Base-by-base conservation (phyloP, 1,139 yeast genomes). In the Geotrichum restrictum region DNA sequence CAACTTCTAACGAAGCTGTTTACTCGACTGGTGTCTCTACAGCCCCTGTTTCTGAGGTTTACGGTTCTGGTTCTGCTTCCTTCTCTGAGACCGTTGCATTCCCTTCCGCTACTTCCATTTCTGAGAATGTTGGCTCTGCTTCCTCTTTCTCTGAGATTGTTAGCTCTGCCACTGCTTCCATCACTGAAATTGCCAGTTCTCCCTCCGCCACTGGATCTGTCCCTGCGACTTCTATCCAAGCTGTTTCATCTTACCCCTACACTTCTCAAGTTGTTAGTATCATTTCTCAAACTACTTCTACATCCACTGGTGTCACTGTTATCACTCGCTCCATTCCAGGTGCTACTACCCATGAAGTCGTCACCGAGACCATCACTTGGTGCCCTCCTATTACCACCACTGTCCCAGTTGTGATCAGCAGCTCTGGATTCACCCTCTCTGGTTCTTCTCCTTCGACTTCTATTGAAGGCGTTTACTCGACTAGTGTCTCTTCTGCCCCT, bases 251-350 rank as follows among this genome's bases (percentile, higher is more conserved):
- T n/a, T n/a, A n/a, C n/a, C 29, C 29, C 29, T 5, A 5, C 29
- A 8, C 8, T 3, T n/a, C 37, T 16, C 16, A 27, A 1, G 37
- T 36, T 11, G 14, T 45, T 37, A 5, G 29, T n/a, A 31, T 24
- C 39, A 16, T 33, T 29, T 34, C 40, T 13, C 47, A 44, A 19
- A 44, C 39, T 18, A 44, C 47, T 33, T 44, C 47, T 13, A 33
- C 40, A 18, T 8, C 27, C 38, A 44, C 47, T 2, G 14, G 19
- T 38, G 18, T 21, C 3, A 44, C 47, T 16, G 47, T 32, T 19
- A 10, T 33, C 21, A 33, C 47, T 21, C 16, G 21, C 32, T 21
- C 40, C 37, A 10, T n/a, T n/a, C 40, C 47, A 8, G 39, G 47
- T 33, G 22, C 18, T 4, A 44, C 47, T 1, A 32, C 47, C n/a